Base-by-base conservation (phyloP, 2,329 filamentous ascomycete species). In the Xylaria arbuscula region DNA sequence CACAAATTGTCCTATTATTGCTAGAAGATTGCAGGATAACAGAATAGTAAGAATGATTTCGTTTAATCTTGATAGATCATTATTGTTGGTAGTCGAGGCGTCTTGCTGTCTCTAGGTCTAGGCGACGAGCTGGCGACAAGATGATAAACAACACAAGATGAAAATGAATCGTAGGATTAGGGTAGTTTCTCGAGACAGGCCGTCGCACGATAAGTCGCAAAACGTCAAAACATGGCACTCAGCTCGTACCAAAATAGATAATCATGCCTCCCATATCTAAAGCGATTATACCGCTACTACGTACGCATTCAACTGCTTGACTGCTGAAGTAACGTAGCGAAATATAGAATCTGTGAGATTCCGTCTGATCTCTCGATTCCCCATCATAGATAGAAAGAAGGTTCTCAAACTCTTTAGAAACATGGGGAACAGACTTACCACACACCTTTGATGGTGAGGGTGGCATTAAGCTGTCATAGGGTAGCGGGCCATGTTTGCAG, bases 391-490 rank as follows among this genome's bases (percentile, higher is more conserved):
- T 38, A 50, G 19, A 54, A 51, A 60, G 34, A 53, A 55, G 36
- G 45, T 64, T 40, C 40, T 67, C 69, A 71, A 71, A 72, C 71
- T 42, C 5, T 67, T 65, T 28, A n/a, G 71, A 71, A 71, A 71
- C 71, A 62, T 64, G 64, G 57, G 47, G 59, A 34, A 19, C 58
- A 45, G 38, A 48, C 38, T 62, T 28, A 40, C 63, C 19, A 64
- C 47, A 19, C 42, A 22, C 36, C 53, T 42, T 53, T 40, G 51
- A 22, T 40, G 47, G 47, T 34, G 51, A 56, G 40, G 45, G 70
- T 66, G 45, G 55, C 34, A 64, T 68, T 62, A 38, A 63, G 40
- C 24, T 22, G 40, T 57, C 42, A 47, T 32, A 42, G 28, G 48
- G 24, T 56, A 48, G 24, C 19, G 36, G 28, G n/a, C 22, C 11